Base-by-base conservation (phyloP, 768 basidiomycete genomes). In the Multifurca ochricompacta region DNA sequence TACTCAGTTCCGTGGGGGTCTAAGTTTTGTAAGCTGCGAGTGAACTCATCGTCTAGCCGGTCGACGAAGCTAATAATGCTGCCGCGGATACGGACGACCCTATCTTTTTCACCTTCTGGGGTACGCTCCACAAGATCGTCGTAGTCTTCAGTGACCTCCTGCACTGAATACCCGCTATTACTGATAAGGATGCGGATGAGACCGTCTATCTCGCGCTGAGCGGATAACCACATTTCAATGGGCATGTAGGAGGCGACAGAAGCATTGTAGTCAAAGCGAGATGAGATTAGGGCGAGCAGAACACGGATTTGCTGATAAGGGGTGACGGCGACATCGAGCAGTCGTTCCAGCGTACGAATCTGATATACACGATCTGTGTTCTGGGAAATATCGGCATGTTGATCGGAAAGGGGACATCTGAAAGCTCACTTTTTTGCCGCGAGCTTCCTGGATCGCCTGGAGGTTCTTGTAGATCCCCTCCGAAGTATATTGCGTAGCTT, bases 1-100 rank as follows among this genome's bases (percentile, higher is more conserved):
- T 99, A 99, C 69, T 99, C 96, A n/a, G 89, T 91, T 2, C 96
- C 93, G 67, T 99, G 96, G 7, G 96, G 95, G 64, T 99, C 96
- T 59, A 96, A 92, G 65, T 97, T 92, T 79, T 98, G 96, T 31
- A 99, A 71, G 64, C 91, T 93, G 66, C 89, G 89, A 40, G 93
- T 97, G 68, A 99, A 99, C 71, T 99, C 96, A 63, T 98, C 96
- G 67, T 98, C 96, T 43, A 99, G 72, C 49, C 94, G 85, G 68
- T 99, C 96, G 43, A 99, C 81, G 62, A 96, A 91, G 66, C 90
- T 91, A 70, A 98, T 95, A 68, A 99, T 82, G 66, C 89, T 95
- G 39, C 96, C 96, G 48, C 95, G 86, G 55, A 99, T 87, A 55
- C 82, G 79, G 54, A 98, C 92, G 41, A 85, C 65, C 10, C 87